Percentiles rank a stretch among this genome's conserved stretches.
phyloP scores from a whole-genome alignment of 2,329 filamentous ascomycete species.

The Magnaporthiopsis rhizophila region DNA sequence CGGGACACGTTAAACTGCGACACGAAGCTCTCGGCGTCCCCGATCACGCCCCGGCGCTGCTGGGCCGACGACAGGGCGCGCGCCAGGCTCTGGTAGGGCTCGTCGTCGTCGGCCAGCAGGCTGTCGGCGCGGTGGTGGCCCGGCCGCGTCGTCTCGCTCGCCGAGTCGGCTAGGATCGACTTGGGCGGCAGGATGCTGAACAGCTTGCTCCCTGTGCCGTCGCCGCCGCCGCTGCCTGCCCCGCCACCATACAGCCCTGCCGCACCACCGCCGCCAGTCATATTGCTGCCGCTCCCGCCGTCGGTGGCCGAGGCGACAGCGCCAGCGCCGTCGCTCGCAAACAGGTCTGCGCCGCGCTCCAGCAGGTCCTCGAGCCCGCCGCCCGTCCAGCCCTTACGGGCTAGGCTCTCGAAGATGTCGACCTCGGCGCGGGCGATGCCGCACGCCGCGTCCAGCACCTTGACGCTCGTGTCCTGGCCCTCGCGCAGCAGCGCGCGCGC shows the following conservation, averaged over 20 bases:
- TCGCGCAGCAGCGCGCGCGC: conserved; percentile 52
- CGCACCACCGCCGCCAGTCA: conserved; percentile 21
- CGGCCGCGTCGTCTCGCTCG: conserved; percentile 25
- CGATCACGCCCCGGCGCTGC: conserved; percentile 7
- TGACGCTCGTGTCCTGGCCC: conserved; percentile 55
- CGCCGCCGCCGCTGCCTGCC: conserved; percentile 22
- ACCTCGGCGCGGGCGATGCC: conserved; percentile 60
- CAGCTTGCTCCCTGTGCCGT: conserved; percentile 37
- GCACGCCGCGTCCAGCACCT: conserved; percentile 57
- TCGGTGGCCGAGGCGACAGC: conserved; percentile 11
- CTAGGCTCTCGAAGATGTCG: conserved; percentile 60
- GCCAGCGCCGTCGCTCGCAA: conserved; percentile 17
- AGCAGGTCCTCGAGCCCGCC: conserved; percentile 59
- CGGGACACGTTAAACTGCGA: conserved; percentile 35
- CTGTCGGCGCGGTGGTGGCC: conserved; percentile 43
- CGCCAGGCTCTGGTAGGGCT: conserved; percentile 51
- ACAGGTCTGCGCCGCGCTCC: conserved; percentile 53
- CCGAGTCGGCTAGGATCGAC: conserved; percentile 51
- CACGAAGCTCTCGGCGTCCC: conserved; percentile 43
- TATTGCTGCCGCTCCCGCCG: conserved; percentile 11
- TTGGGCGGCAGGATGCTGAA: conserved; percentile 58
- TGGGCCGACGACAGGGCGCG: conserved; percentile 27
- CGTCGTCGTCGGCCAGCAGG: conserved; percentile 39
- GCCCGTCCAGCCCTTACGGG: conserved; percentile 59
- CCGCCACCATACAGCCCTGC: no score